Evolutionary conservation across 2,329 filamentous ascomycete genomes (phyloP).

Genomic region (Cordyceps fumosorosea): DNA sequence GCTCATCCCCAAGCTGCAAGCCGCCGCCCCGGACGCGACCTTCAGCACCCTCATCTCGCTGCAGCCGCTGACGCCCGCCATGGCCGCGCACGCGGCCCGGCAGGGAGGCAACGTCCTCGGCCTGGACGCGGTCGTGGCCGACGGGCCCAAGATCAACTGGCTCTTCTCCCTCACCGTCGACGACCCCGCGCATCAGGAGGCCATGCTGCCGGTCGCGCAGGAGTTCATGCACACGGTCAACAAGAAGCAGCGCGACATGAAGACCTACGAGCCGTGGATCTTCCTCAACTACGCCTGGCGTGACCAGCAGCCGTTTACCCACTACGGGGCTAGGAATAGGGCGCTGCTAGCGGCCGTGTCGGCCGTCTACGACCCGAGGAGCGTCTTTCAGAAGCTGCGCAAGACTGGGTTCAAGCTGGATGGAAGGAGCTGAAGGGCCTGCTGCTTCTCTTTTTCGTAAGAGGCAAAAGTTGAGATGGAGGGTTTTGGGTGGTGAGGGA

Average conservation of each 20-base stretch:
- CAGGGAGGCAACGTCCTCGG: constrained; percentile 27
- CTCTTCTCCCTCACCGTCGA: constrained; percentile 33
- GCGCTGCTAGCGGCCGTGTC: constrained; percentile 23
- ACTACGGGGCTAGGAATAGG: constrained; percentile 32
- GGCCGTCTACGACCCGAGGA: constrained; percentile 27
- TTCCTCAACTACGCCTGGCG: constrained; percentile 39
- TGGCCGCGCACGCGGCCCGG: constrained; percentile 19
- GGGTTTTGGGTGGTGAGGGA: too few species aligned
- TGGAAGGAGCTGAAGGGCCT: background rate
- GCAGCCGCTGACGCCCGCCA: constrained; percentile 26
- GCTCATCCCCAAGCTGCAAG: constrained; percentile 23
- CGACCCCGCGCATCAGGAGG: constrained; percentile 28
- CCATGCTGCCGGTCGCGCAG: constrained; percentile 24
- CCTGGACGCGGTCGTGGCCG: constrained; percentile 26
- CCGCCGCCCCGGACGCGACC: constrained; percentile 19
- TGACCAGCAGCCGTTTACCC: constrained; percentile 30
- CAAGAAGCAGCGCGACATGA: constrained; percentile 21
- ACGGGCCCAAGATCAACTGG: constrained; percentile 31
- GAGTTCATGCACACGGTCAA: constrained; percentile 22
- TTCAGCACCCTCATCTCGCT: constrained; percentile 25
- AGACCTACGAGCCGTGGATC: constrained; percentile 27
- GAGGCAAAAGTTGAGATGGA: too few species aligned
- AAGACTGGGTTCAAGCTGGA: constrained; percentile 25
- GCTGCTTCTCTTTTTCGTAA: too few species aligned
- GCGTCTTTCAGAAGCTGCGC: constrained; percentile 28